Evolutionary conservation across 2,329 filamentous ascomycete genomes (phyloP).

Genomic region (Fusarium mexicanum): DNA sequence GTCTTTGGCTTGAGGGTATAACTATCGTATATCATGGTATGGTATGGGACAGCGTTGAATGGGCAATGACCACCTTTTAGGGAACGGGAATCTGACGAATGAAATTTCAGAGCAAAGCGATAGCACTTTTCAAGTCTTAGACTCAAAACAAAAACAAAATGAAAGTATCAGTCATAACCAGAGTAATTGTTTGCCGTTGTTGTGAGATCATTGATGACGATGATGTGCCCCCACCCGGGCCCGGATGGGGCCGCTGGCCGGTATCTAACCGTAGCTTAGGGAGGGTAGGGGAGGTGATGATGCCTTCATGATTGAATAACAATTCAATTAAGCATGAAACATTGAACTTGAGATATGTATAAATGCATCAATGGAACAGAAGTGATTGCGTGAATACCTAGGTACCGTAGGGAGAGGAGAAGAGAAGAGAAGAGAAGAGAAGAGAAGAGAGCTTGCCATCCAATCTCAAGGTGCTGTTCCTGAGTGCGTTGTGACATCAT

Average conservation of each 20-base stretch:
- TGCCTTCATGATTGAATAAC: background rate
- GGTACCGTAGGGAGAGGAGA: background rate
- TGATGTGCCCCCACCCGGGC: background rate
- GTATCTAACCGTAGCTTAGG: background rate
- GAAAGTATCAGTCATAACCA: background rate
- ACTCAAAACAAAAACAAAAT: background rate
- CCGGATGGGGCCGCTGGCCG: background rate
- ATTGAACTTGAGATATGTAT: background rate
- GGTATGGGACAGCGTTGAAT: constrained; percentile 12
- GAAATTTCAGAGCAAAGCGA: background rate
- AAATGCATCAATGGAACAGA: background rate
- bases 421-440: no score
- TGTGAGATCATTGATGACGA: background rate
- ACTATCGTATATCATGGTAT: background rate
- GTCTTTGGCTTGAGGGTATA: background rate
- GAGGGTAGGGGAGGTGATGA: background rate
- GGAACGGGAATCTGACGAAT: background rate
- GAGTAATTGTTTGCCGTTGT: background rate
- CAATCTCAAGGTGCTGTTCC: background rate
- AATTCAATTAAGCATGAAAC: background rate
- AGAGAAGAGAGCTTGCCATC: background rate
- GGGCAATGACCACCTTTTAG: background rate
- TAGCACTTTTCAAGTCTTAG: background rate
- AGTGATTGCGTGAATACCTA: background rate
- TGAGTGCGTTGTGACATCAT: constrained; percentile 30